Evolutionary conservation across 352 stramenopile genomes (phyloP).

Genomic region (Phytopythium aichiense): DNA sequence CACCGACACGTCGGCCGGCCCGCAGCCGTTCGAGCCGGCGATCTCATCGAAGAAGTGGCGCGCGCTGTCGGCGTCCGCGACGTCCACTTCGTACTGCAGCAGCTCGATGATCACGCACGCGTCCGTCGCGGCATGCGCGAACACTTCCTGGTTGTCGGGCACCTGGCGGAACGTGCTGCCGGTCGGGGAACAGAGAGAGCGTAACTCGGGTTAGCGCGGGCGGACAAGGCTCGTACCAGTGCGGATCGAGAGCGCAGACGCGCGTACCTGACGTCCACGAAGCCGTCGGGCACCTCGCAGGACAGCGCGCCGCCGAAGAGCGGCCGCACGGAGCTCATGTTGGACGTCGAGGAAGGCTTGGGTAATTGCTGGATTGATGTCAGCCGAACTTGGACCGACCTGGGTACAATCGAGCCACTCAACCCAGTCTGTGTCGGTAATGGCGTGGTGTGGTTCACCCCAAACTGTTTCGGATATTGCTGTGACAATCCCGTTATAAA

Average conservation of each 20-base stretch:
- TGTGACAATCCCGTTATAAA: too few relatives aligned
- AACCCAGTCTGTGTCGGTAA: too few relatives aligned
- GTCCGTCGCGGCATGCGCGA: slow-evolving; percentile 73
- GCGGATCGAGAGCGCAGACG: background rate
- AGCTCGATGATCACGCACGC: slow-evolving; percentile 85
- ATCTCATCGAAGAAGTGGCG: slow-evolving; percentile 86
- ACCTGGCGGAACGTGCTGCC: slow-evolving; percentile 73
- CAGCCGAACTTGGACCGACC: too few relatives aligned
- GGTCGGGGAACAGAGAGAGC: too few relatives aligned
- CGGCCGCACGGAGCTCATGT: slow-evolving; percentile 11
- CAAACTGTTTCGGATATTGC: too few relatives aligned
- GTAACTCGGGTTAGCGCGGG: background rate
- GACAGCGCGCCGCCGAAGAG: slow-evolving; percentile 73
- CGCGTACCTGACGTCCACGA: slow-evolving; percentile 74
- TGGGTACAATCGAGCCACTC: too few relatives aligned
- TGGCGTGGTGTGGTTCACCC: too few relatives aligned
- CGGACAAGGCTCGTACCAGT: background rate
- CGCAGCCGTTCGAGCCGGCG: slow-evolving; percentile 73
- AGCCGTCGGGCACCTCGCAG: slow-evolving; percentile 66
- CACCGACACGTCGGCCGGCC: slow-evolving; percentile 44
- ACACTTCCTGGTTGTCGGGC: slow-evolving; percentile 87
- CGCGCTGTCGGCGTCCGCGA: slow-evolving; percentile 44
- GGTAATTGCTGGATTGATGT: background rate
- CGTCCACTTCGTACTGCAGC: slow-evolving; percentile 54
- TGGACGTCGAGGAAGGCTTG: background rate